Conservation (phyloP, 768 basidiomycete genomes). For the Cyclocybe aegerita region DNA sequence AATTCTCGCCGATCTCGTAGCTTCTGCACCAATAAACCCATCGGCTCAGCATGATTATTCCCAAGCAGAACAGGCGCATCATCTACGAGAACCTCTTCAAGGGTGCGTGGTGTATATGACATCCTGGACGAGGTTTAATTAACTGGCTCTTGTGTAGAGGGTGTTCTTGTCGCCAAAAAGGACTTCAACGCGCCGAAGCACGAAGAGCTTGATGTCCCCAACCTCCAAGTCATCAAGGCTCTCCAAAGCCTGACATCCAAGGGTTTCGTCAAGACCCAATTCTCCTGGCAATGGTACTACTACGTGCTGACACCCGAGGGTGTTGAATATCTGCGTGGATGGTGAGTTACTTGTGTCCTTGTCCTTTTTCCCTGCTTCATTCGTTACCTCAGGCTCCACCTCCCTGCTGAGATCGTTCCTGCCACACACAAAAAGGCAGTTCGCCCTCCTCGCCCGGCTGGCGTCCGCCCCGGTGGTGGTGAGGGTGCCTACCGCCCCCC, state of each 20-base stretch:
- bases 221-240: conserved; percentile 71
- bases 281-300: conserved; percentile 99
- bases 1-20: conserved; percentile 14
- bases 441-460: conserved; percentile 82
- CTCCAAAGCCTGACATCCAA: conserved; percentile 67
- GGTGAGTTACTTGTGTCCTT: conserved; percentile 35
- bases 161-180: conserved; percentile 98
- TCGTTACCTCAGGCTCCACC: conserved; percentile 72
- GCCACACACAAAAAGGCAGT: conserved; percentile 96
- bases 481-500: conserved; percentile 87
- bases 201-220: conserved; percentile 79
- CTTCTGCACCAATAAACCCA: conserved; percentile 31
- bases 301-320: conserved; percentile 97
- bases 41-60: conserved; percentile 85
- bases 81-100: conserved; percentile 99
- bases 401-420: conserved; percentile 94
- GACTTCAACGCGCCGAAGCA: conserved; percentile 98
- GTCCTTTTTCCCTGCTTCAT: neutral
- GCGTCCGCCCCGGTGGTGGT: conserved; percentile 67
- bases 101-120: conserved; percentile 50
- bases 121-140: neutral
- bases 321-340: conserved; percentile 95
- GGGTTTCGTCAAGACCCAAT: conserved; percentile 97
- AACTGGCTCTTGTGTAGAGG: conserved; percentile 56
- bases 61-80: conserved; percentile 89